phyloP scores from a whole-genome alignment of 1,139 yeast genomes.

The Diutina scorzettiae region DNA sequence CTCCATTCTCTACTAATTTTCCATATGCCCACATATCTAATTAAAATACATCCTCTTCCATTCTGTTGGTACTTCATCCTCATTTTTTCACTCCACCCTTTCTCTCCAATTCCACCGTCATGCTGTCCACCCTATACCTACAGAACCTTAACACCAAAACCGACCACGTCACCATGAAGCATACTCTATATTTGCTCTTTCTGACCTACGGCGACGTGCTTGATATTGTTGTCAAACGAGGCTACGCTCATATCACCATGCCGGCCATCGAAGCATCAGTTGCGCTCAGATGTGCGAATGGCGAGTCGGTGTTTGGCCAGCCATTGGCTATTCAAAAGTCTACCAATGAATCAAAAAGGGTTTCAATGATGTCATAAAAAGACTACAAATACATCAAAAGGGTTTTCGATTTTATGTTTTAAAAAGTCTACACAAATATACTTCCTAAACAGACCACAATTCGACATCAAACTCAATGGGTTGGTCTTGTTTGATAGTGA shows the following conservation, averaged over 20 bases:
- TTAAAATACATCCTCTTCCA: too few species aligned
- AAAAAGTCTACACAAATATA: too few species aligned
- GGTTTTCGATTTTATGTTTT: too few species aligned
- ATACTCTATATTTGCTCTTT: constrained; percentile 48
- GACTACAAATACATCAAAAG: too few species aligned
- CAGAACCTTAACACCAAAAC: constrained; percentile 58
- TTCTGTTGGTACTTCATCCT: too few species aligned
- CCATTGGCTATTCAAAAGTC: neutral
- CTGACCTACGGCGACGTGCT: constrained; percentile 60
- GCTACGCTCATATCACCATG: constrained; percentile 1
- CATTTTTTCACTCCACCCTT: too few species aligned
- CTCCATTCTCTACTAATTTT: too few species aligned
- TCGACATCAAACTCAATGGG: too few species aligned
- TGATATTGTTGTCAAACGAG: constrained; percentile 33
- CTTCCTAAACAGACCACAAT: too few species aligned
- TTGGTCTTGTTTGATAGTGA: too few species aligned
- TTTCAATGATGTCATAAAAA: neutral
- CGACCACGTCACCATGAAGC: constrained; percentile 31
- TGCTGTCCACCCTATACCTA: constrained; percentile 39
- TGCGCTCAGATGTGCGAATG: neutral
- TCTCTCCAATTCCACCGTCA: too few species aligned
- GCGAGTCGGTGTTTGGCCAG: neutral
- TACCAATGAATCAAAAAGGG: neutral
- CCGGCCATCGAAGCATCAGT: neutral
- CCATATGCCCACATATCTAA: too few species aligned